Percentiles rank a stretch among this genome's conserved stretches.
These are phyloP conservation scores for Nemania serpens DNA, from an alignment of 2,329 filamentous ascomycete species.

Conservation along the genomic window DNA sequence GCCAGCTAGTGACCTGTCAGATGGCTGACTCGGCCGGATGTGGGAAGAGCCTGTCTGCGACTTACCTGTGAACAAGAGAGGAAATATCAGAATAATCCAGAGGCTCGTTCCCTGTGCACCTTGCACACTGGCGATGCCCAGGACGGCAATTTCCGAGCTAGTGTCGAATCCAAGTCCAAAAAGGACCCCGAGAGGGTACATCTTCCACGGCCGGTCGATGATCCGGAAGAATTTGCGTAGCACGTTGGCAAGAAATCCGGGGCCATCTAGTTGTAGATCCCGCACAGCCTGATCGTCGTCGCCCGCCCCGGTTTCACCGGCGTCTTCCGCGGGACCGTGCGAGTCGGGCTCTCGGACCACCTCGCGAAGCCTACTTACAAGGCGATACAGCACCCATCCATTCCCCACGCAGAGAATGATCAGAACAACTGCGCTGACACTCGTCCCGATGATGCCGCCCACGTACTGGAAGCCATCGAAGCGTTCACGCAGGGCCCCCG, in stretches of 20 bases:
- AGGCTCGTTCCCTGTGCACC: slow-evolving; percentile 84
- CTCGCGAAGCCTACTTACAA: slow-evolving; percentile 69
- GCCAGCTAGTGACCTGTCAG: slow-evolving; percentile 60
- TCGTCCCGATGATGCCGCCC: slow-evolving; percentile 87
- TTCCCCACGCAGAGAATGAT: slow-evolving; percentile 84
- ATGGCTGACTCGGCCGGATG: neutral
- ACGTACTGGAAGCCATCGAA: slow-evolving; percentile 81
- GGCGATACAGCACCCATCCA: slow-evolving; percentile 79
- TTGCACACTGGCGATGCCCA: slow-evolving; percentile 89
- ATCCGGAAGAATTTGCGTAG: slow-evolving; percentile 78
- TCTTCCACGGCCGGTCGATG: slow-evolving; percentile 79
- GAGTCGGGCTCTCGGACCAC: slow-evolving; percentile 56
- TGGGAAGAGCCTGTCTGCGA: neutral
- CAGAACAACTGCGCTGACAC: slow-evolving; percentile 81
- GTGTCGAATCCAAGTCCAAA: slow-evolving; percentile 96
- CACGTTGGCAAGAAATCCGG: slow-evolving; percentile 72
- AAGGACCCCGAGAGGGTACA: slow-evolving; percentile 65
- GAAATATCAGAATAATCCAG: slow-evolving; percentile 94
- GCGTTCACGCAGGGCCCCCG: slow-evolving; percentile 76
- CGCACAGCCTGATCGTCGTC: slow-evolving; percentile 40
- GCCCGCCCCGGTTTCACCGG: slow-evolving; percentile 27
- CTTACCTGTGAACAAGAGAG: slow-evolving; percentile 81
- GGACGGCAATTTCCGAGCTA: slow-evolving; percentile 86
- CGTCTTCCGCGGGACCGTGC: slow-evolving; percentile 37
- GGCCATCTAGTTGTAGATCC: slow-evolving; percentile 73